phyloP scores from a whole-genome alignment of 2,329 filamentous ascomycete species.

The Zasmidium cellare region DNA sequence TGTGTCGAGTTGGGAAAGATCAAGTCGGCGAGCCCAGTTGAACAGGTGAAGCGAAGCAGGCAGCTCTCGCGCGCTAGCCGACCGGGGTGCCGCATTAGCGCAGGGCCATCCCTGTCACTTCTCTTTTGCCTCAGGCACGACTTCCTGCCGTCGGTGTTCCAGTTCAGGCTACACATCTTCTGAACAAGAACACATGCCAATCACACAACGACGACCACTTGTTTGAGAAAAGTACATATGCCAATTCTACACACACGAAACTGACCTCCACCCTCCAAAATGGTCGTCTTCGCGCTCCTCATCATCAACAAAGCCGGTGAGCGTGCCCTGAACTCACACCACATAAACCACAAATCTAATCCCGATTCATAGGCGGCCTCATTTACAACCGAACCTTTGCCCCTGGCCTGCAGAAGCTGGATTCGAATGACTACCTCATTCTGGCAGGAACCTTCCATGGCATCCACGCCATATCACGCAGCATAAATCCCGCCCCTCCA shows the following conservation, averaged over 20 bases:
- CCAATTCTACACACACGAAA: neutral
- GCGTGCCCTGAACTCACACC: neutral
- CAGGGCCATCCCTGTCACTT: neutral
- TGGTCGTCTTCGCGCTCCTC: conserved; percentile 93
- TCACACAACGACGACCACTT: neutral
- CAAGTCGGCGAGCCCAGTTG: neutral
- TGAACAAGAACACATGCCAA: neutral
- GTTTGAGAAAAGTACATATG: neutral
- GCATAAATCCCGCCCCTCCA: conserved; percentile 46
- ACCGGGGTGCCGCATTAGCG: too few relatives aligned
- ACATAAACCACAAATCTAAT: conserved; percentile 3
- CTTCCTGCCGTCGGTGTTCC: too few relatives aligned
- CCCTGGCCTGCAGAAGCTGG: conserved; percentile 81
- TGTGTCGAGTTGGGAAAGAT: neutral
- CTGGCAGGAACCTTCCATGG: conserved; percentile 96
- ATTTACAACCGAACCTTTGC: conserved; percentile 96
- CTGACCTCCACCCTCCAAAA: conserved; percentile 40
- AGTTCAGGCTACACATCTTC: neutral
- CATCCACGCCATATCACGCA: conserved; percentile 65
- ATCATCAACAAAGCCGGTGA: conserved; percentile 92
- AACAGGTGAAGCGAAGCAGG: neutral
- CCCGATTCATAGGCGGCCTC: conserved; percentile 56
- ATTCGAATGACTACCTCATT: conserved; percentile 94
- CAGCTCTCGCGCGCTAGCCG: neutral
- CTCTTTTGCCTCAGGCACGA: neutral